These are phyloP conservation scores for Aethionema arabicum DNA, from an alignment of 345 rosid genomes.

Conservation along the genomic window DNA sequence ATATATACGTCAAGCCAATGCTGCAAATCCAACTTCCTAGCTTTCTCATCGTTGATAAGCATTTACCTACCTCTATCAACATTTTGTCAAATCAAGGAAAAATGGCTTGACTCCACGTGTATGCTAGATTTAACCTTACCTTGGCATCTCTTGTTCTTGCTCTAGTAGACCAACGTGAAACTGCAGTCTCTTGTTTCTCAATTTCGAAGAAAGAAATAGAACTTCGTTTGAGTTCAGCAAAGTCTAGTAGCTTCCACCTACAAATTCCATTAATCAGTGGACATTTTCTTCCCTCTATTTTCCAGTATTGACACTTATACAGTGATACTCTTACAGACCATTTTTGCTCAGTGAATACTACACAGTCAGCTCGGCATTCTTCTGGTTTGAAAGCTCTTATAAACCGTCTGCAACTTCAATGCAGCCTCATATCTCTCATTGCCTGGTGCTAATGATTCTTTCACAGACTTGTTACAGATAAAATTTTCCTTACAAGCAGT, in stretches of 20 bases:
- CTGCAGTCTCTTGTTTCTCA: constrained; percentile 71
- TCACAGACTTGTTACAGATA: constrained; percentile 8
- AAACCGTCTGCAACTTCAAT: constrained; percentile 79
- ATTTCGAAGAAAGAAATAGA: constrained; percentile 89
- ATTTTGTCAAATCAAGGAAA: not conserved
- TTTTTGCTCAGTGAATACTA: constrained; percentile 87
- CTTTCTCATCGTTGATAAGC: constrained; percentile 80
- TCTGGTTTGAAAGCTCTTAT: constrained; percentile 85
- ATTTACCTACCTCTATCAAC: constrained; percentile 71
- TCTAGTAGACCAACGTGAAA: constrained; percentile 89
- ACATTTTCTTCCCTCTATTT: not conserved
- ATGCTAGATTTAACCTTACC: constrained; percentile 37
- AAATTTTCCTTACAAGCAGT: constrained; percentile 24
- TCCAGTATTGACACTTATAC: not conserved
- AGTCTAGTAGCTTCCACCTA: constrained; percentile 93
- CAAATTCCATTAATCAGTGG: constrained; percentile 18
- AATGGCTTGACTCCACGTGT: constrained; percentile 1
- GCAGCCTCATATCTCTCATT: constrained; percentile 57
- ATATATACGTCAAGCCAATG: constrained; percentile 86
- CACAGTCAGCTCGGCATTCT: constrained; percentile 92
- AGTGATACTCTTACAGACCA: constrained; percentile 49
- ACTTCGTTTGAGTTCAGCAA: constrained; percentile 87
- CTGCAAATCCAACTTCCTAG: constrained; percentile 83
- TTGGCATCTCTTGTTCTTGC: constrained; percentile 88
- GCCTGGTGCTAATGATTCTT: constrained; percentile 27